Evolutionary conservation across 441 rosid species (phyloP), one percentile per base, ranked within the genome.

Genomic region (Macaranga tanarius): DNA sequence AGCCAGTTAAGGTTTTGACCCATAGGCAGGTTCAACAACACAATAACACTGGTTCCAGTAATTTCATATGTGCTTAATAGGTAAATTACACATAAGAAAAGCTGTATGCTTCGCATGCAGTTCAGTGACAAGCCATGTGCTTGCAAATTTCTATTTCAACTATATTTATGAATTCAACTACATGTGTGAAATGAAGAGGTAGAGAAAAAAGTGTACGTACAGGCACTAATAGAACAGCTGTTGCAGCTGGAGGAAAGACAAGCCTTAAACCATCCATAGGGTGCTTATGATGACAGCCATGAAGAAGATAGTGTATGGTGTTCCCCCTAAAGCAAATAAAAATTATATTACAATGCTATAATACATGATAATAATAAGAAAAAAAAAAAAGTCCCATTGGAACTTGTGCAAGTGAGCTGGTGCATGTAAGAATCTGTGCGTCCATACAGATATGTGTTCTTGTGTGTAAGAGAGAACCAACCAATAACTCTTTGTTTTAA

Each of bases 251-350:
- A 61, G 99, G 99, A 72, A 93, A 93, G 74, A 95, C 98, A 82
- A 95, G 99, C 40, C 99, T 85, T 58, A 93, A 85, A 64, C 96
- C 90, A 75, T 95, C 99, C 94, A 91, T 94, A n/a, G 99, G 99
- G 78, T 95, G 99, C 86, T 95, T 95, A 71, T 93, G 99, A 78
- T 95, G 99, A 83, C 97, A 93, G 65, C 99, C 99, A 79, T 95
- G 99, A 77, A 95, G 80, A 83, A 93, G 98, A 83, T 95, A 95
- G 79, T 95, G 99, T 2, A 82, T 23, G 0, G 99, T 95, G 81
- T 93, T 95, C 76, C 92, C 90, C 99, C 99, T 95, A 62, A 47
- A 76, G 54, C 67, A 66, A 48, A 28, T 48, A 38, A 71, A 48
- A 2, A 42, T 67, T 3, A 7, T 23, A 40, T 44, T 44, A 16